Percentiles rank a stretch among this genome's conserved stretches.
These are phyloP conservation scores for Calonectria pseudoreteaudii DNA, from an alignment of 2,329 filamentous ascomycete genomes.

Conservation along the genomic window DNA sequence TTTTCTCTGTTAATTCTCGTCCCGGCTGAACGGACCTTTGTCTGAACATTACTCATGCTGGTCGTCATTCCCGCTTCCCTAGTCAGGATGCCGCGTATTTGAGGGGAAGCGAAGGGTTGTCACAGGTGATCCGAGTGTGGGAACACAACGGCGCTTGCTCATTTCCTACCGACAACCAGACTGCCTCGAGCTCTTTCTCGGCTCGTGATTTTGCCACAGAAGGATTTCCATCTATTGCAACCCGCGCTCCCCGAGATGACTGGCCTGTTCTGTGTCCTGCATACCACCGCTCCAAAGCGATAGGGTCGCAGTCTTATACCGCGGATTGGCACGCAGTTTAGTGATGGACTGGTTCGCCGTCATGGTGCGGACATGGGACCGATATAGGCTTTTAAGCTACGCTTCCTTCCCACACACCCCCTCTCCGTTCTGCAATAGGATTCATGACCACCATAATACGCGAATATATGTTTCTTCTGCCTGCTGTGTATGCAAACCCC, in stretches of 20 bases:
- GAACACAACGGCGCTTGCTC: constrained; percentile 2
- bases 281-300: constrained; percentile 2
- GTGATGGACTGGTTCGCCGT: background rate
- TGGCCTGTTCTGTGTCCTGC: background rate
- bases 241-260: constrained; percentile 12
- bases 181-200: background rate
- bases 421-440: background rate
- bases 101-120: background rate
- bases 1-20: constrained; percentile 7
- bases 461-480: constrained; percentile 1
- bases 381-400: constrained; percentile 6
- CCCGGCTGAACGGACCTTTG: constrained; percentile 8
- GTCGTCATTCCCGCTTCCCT: constrained; percentile 1
- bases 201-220: background rate
- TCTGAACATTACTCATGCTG: constrained; percentile 18
- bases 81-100: background rate
- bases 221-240: background rate
- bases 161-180: background rate
- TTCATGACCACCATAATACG: background rate
- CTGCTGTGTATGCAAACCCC: background rate
- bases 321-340: background rate
- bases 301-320: constrained; percentile 7
- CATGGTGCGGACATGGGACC: background rate
- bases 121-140: constrained; percentile 6
- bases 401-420: constrained; percentile 2